A percentile compares a stretch with the other conserved stretches of the same genome.
phyloP scores from a whole-genome alignment of 257 asterid species.

The Orobanche coerulescens region DNA sequence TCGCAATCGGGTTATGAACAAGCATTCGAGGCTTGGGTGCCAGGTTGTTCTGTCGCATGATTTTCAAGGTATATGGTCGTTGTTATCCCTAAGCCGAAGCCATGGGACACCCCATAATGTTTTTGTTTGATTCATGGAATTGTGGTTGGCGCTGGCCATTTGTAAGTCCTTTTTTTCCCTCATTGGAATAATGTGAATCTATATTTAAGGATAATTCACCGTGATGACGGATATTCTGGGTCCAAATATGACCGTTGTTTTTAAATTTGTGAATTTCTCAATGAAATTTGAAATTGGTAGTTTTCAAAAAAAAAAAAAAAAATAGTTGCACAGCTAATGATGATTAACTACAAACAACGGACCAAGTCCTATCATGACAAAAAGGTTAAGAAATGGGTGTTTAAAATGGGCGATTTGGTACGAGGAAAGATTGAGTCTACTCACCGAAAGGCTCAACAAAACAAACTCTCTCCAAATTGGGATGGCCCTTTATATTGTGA shows the following conservation, averaged over 20 bases:
- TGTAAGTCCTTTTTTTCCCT: slow-evolving; percentile 18
- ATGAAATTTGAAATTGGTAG: slow-evolving; percentile 15
- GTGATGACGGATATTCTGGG: slow-evolving; percentile 16
- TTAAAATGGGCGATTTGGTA: too few relatives aligned
- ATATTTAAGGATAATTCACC: slow-evolving; percentile 20
- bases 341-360: too few relatives aligned
- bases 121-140: slow-evolving; percentile 4
- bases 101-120: slow-evolving; percentile 54
- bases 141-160: slow-evolving; percentile 33
- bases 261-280: slow-evolving; percentile 2
- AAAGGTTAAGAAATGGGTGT: too few relatives aligned
- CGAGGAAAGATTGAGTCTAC: too few relatives aligned
- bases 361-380: too few relatives aligned
- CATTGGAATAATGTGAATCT: slow-evolving; percentile 29
- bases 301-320: too few relatives aligned
- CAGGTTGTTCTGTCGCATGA: slow-evolving; percentile 42
- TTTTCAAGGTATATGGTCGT: slow-evolving; percentile 58
- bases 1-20: slow-evolving; percentile 38
- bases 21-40: slow-evolving; percentile 58
- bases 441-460: too few relatives aligned
- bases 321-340: too few relatives aligned
- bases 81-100: slow-evolving; percentile 44
- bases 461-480: too few relatives aligned
- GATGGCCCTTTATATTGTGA: too few relatives aligned
- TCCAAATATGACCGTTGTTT: slow-evolving; percentile 15